Percentiles rank a stretch among this genome's conserved stretches.
Conservation (phyloP, 768 basidiomycete genomes). For the Tricholoma flavovirens region DNA sequence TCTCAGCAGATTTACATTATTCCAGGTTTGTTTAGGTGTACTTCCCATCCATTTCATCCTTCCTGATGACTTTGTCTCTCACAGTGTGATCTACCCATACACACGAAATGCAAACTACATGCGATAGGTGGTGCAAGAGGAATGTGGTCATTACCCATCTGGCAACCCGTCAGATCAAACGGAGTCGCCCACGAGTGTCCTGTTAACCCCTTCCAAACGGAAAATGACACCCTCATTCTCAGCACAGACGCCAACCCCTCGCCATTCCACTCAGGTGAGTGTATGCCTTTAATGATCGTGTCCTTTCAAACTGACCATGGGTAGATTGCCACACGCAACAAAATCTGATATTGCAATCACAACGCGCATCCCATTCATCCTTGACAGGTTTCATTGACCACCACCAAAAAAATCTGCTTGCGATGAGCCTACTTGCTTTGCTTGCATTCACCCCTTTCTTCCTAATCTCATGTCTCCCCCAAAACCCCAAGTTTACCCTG, state of each 20-base stretch:
- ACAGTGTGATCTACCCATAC: constrained; percentile 69
- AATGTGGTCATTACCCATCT: constrained; percentile 76
- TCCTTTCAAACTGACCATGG: neutral
- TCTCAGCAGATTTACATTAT: constrained; percentile 77
- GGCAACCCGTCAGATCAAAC: constrained; percentile 55
- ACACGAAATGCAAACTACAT: constrained; percentile 72
- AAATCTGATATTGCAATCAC: constrained; percentile 65
- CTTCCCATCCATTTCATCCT: constrained; percentile 1
- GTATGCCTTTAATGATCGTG: neutral
- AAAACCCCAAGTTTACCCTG: no score
- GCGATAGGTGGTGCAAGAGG: constrained; percentile 76
- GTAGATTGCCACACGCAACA: constrained; percentile 62
- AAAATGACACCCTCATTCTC: constrained; percentile 71
- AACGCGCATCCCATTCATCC: constrained; percentile 65
- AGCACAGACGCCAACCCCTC: constrained; percentile 84
- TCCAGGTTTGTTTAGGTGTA: constrained; percentile 50
- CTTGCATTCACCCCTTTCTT: no score
- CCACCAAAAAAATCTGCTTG: no score
- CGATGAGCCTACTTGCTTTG: no score
- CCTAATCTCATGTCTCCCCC: no score
- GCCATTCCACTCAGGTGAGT: constrained; percentile 72
- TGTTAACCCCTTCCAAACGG: constrained; percentile 40
- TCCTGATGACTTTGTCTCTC: neutral
- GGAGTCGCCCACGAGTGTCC: constrained; percentile 58
- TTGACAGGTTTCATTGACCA: no score